Percentiles rank a stretch among this genome's conserved stretches.
Evolutionary conservation across 257 asterid species (phyloP).

Genomic region (Anisodus acutangulus): DNA sequence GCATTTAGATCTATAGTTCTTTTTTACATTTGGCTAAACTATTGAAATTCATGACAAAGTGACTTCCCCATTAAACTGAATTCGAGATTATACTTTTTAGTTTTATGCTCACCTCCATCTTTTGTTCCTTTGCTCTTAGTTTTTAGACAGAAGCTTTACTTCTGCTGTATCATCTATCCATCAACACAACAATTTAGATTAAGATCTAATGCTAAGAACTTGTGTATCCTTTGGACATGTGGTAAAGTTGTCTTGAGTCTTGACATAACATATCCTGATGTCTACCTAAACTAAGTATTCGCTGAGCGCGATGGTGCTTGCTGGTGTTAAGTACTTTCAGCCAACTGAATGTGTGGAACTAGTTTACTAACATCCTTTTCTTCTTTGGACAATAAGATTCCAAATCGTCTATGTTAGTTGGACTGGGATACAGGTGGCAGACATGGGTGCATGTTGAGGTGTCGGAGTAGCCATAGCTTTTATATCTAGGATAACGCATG

Average conservation of each 20-base stretch:
- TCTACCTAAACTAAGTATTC: not conserved
- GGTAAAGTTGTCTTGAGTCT: not conserved
- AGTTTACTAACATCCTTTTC: not conserved
- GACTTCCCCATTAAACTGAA: not conserved
- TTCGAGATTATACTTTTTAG: not conserved
- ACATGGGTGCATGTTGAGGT: not conserved
- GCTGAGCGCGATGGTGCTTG: not conserved
- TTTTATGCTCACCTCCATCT: not conserved
- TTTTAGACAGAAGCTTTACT: not conserved
- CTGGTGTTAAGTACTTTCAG: not conserved
- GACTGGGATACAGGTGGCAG: not conserved
- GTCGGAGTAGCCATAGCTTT: not conserved
- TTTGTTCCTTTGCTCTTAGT: not conserved
- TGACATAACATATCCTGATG: not conserved
- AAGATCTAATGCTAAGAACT: not conserved
- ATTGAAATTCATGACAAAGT: not conserved
- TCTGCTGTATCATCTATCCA: not conserved
- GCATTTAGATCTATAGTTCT: constrained; percentile 2
- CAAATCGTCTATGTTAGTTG: not conserved
- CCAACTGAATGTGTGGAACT: not conserved
- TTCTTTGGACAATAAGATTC: not conserved
- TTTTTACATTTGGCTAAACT: not conserved
- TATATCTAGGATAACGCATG: not conserved
- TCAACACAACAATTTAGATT: not conserved
- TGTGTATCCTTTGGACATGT: not conserved